Evolutionary conservation across 2,329 filamentous ascomycete species (phyloP), one percentile per base, ranked within the genome.

Genomic region (Geosmithia morbida): DNA sequence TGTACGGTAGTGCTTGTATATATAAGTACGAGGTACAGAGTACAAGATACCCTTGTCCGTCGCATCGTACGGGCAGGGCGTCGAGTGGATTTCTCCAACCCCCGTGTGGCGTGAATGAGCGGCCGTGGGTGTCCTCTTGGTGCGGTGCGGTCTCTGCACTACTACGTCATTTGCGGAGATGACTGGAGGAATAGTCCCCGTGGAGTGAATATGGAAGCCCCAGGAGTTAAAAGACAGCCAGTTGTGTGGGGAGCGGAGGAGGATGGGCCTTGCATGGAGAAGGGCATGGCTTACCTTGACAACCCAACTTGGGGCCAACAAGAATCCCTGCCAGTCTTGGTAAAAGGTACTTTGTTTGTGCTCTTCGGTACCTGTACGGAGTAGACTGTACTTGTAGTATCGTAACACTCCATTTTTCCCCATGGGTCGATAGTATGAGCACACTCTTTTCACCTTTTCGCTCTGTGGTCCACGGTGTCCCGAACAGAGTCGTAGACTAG

Each of bases 91-190:
- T 37, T 37, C 33, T 11, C 33, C 33, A 13, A 16, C 33, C 14
- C 33, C 22, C 5, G 13, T 37, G 33, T 37, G 33, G 33, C 33
- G 11, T 11, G 33, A 37, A 16, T 37, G 13, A 11, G 33, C 14
- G 33, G 33, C 33, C 33, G 11, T 37, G 33, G 33, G 11, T 37
- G 10, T 11, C 14, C 14, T 37, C 33, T 13, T 37, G 33, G 33
- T 37, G 33, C 33, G 33, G 33, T 11, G 33, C 33, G 33, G 6
- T 3, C 13, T 37, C 33, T 37, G 33, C 33, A 37, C 33, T 37
- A 43, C 22, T 20, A 43, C 41, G 41, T 43, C 41, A 43, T 26
- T 43, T 19, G 41, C 41, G 41, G 41, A 43, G 41, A 43, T 37
- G 33, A 37, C 10, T 37, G 33, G 33, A 37, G 33, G 33, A 37